A percentile compares a stretch with the other conserved stretches of the same genome.
phyloP scores from a whole-genome alignment of 306 rosid species.

The Castanospermum australe region DNA sequence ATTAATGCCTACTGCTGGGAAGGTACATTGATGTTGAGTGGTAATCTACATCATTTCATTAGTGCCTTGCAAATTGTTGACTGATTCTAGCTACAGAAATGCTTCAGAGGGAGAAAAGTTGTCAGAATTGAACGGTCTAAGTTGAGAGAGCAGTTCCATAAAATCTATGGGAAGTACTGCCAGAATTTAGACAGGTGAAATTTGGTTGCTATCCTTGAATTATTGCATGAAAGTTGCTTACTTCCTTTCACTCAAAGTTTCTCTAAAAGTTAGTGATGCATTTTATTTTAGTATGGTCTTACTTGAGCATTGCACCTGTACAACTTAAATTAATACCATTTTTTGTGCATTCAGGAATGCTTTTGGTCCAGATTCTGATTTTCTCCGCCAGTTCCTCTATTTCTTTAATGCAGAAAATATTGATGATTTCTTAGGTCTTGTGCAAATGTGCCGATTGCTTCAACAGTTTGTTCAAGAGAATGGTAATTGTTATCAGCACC shows the following conservation, averaged over 20 bases:
- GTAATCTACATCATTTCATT: neutral
- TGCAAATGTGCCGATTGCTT: constrained; percentile 77
- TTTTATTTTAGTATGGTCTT: neutral
- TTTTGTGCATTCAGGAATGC: constrained; percentile 67
- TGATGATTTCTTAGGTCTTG: constrained; percentile 69
- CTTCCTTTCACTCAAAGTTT: neutral
- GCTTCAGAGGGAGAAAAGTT: constrained; percentile 90
- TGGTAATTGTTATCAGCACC: constrained; percentile 53
- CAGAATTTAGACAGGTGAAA: constrained; percentile 74
- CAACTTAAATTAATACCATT: constrained; percentile 16
- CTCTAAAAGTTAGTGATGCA: neutral
- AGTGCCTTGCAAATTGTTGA: constrained; percentile 44
- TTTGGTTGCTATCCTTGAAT: constrained; percentile 13
- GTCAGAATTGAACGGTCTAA: constrained; percentile 60
- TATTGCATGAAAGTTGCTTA: constrained; percentile 9
- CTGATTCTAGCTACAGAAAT: constrained; percentile 83
- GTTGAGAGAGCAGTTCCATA: constrained; percentile 65
- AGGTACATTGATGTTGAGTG: constrained; percentile 4
- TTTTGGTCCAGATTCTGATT: constrained; percentile 85
- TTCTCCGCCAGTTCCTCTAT: constrained; percentile 80
- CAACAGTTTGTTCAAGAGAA: constrained; percentile 55
- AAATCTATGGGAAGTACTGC: constrained; percentile 58
- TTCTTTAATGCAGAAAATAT: constrained; percentile 65
- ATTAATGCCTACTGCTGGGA: constrained; percentile 1
- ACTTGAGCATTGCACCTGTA: constrained; percentile 11